Evolutionary conservation across 768 basidiomycete species (phyloP).

Genomic region (Amanita jacksonii): DNA sequence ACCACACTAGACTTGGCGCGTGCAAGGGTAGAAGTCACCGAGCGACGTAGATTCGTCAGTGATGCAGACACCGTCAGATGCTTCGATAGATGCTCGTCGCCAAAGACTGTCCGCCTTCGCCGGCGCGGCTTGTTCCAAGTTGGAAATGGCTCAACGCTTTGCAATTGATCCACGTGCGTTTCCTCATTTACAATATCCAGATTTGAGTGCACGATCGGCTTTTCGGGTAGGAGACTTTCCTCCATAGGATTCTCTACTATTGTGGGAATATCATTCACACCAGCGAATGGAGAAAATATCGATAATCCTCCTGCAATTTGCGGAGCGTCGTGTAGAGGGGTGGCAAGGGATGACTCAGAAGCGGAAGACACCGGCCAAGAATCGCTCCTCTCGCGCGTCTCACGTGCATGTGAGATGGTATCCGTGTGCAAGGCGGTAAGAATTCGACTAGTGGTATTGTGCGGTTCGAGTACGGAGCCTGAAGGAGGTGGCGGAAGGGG

Average conservation of each 20-base stretch:
- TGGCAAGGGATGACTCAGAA: not conserved
- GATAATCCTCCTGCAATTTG: not conserved
- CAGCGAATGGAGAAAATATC: slow-evolving; percentile 10
- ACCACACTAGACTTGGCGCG: slow-evolving; percentile 15
- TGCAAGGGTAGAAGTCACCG: slow-evolving; percentile 28
- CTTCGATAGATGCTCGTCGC: slow-evolving; percentile 8
- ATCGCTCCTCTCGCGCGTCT: not conserved
- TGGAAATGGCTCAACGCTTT: not conserved
- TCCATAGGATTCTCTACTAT: slow-evolving; percentile 31
- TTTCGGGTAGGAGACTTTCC: slow-evolving; percentile 13
- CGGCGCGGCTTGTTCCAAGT: not conserved
- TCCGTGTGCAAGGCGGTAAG: not conserved
- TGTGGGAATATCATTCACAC: slow-evolving; percentile 17
- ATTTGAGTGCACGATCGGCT: not conserved
- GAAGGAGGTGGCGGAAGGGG: not conserved
- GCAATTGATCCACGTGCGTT: not conserved
- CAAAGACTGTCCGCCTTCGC: slow-evolving; percentile 1
- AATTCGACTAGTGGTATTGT: too few relatives aligned
- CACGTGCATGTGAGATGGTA: not conserved
- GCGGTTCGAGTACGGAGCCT: too few relatives aligned
- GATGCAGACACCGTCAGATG: slow-evolving; percentile 26
- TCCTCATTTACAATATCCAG: not conserved
- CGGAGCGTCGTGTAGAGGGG: slow-evolving; percentile 4
- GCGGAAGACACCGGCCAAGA: not conserved
- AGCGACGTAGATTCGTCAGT: slow-evolving; percentile 35